Evolutionary conservation across 2,329 filamentous ascomycete species (phyloP).

Genomic region (Ophiostoma sp.): DNA sequence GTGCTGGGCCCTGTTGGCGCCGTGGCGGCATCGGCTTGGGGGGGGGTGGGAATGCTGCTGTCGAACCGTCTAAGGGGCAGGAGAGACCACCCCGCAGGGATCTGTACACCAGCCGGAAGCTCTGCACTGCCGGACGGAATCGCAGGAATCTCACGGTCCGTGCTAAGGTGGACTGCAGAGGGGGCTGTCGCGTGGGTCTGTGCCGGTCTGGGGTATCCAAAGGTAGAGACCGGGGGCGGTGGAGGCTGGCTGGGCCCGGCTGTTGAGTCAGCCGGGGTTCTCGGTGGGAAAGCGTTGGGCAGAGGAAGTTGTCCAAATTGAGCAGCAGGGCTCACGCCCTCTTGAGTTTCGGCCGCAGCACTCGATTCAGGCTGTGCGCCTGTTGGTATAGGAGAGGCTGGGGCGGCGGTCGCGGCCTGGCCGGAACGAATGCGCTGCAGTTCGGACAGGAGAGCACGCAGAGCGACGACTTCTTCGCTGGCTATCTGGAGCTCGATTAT

Average conservation of each 20-base stretch:
- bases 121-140: conserved; percentile 57
- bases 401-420: not conserved
- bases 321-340: not conserved
- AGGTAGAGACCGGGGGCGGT: conserved; percentile 30
- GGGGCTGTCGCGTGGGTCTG: not conserved
- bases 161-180: conserved; percentile 45
- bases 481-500: conserved; percentile 52
- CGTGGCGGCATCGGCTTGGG: not conserved
- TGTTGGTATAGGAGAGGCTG: not conserved
- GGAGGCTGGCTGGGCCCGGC: not conserved
- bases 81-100: conserved; percentile 61
- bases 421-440: conserved; percentile 56
- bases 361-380: not conserved
- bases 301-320: not conserved
- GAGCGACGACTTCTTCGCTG: conserved; percentile 61
- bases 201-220: conserved; percentile 25
- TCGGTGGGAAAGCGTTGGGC: no score
- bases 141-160: conserved; percentile 35
- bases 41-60: not conserved
- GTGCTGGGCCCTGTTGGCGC: no score
- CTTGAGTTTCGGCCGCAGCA: not conserved
- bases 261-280: no score
- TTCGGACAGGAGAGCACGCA: conserved; percentile 63
- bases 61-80: conserved; percentile 41
- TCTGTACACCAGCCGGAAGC: conserved; percentile 57